Evolutionary conservation across 164 flowering plant species (phyloP), one percentile per base, ranked within the genome.

Genomic region (Cinnamomum chago): DNA sequence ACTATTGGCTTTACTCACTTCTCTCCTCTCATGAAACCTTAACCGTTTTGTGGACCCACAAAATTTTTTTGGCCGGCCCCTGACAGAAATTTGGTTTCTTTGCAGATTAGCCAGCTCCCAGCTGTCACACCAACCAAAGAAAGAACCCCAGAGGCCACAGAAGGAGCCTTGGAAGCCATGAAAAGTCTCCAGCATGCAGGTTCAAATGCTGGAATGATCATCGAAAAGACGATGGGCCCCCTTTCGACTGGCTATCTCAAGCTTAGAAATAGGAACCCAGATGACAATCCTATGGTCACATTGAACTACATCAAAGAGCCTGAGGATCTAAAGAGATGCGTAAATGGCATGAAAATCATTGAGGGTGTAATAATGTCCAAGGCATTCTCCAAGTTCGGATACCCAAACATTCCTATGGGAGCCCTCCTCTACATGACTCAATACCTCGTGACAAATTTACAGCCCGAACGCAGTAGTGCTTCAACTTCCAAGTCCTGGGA

Each of bases 281-380:
- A 70, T 7, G 86, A 86, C 67, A 93, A 85, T 73, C 98, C 98
- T 0, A 51, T 67, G 0, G 92, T 93, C 24, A 89, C 74, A 2
- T 71, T 76, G 66, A 76, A 71, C 66, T 76, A 76, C 78, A 71
- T 76, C 78, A 71, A 71, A 22, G 71, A 76, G 52, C 74, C 74
- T 2, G 51, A 30, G 28, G 78, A 76, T 33, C 62, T 76, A 13
- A 15, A 23, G 23, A 79, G 80, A 50, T 93, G 94, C 47, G 88
- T 90, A 2, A 70, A 81, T 7, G 95, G 97, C 66, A 71, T 93
- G 77, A 67, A 23, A 20, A 84, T 83, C 10, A 81, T 93, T 11
- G 76, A 73, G 40, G 62, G 67, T 9, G 84, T 92, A 12, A 70
- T 25, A 1, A 82, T 83, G n/a, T 86, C 94, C 2, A 76, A 70